These are phyloP conservation scores for Cruciata laevipes DNA, from an alignment of 257 asterid genomes.

Conservation along the genomic window DNA sequence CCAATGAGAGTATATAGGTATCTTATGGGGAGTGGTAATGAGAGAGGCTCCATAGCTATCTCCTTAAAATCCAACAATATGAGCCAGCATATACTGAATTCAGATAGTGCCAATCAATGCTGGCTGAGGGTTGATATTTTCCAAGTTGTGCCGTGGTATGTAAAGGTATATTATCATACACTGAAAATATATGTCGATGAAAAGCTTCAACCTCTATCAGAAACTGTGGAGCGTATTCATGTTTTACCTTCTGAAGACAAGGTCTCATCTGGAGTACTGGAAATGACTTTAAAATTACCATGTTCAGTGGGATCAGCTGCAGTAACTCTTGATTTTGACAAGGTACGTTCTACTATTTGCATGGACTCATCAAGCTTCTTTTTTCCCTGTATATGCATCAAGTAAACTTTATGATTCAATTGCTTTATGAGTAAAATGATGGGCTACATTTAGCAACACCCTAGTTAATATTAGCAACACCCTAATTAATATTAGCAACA, in stretches of 20 bases:
- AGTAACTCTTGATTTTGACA: slow-evolving; percentile 83
- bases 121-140: slow-evolving; percentile 59
- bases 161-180: slow-evolving; percentile 85
- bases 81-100: slow-evolving; percentile 23
- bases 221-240: slow-evolving; percentile 51
- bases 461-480: background rate
- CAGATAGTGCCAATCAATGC: slow-evolving; percentile 38
- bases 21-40: slow-evolving; percentile 94
- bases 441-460: too few relatives aligned
- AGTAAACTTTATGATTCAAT: background rate
- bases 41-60: slow-evolving; percentile 91
- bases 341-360: slow-evolving; percentile 39
- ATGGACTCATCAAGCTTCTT: background rate
- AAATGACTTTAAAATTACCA: slow-evolving; percentile 63
- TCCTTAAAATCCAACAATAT: slow-evolving; percentile 48
- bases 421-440: too few relatives aligned
- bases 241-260: slow-evolving; percentile 94
- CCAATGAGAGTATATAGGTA: slow-evolving; percentile 77
- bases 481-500: background rate
- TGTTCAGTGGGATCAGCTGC: slow-evolving; percentile 70
- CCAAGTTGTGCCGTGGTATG: slow-evolving; percentile 99
- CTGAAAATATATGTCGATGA: slow-evolving; percentile 66
- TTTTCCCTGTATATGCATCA: background rate
- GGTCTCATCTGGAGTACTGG: slow-evolving; percentile 93
- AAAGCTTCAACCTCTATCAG: slow-evolving; percentile 40